Conservation (phyloP, 495 filamentous ascomycete species). For the Penicillium lividum region DNA sequence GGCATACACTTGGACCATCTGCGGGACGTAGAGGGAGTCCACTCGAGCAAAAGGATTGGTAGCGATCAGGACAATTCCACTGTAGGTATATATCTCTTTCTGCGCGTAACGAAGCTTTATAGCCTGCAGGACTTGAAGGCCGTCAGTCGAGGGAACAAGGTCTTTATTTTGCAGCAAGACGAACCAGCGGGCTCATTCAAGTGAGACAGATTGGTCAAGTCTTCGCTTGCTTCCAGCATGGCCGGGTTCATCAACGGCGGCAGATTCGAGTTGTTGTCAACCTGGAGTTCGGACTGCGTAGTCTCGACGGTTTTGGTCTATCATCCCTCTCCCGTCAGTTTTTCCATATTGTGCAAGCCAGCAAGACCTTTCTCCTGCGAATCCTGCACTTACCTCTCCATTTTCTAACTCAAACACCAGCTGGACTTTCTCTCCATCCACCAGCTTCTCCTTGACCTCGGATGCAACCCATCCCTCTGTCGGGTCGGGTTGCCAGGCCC, state of each 20-base stretch:
- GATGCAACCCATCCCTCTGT: constrained; percentile 97
- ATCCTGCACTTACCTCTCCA: constrained; percentile 72
- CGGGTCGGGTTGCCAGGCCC: constrained; percentile 96
- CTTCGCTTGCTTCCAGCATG: constrained; percentile 98
- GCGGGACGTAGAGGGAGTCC: constrained; percentile 96
- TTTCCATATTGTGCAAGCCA: not conserved
- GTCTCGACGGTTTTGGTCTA: constrained; percentile 82
- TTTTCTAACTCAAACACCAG: constrained; percentile 86
- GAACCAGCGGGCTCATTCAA: constrained; percentile 97
- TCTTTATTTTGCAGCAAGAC: constrained; percentile 15
- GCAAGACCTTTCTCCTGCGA: not conserved
- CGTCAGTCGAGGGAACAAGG: constrained; percentile 34
- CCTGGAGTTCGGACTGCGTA: constrained; percentile 73
- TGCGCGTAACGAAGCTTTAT: constrained; percentile 97
- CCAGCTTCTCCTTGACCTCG: constrained; percentile 83
- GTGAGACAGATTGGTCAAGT: constrained; percentile 96
- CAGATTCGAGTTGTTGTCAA: constrained; percentile 67
- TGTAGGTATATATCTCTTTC: constrained; percentile 99
- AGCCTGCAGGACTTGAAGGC: constrained; percentile 80
- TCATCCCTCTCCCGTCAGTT: constrained; percentile 25
- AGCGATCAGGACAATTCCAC: constrained; percentile 96
- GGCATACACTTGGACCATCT: constrained; percentile 99
- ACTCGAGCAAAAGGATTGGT: constrained; percentile 98
- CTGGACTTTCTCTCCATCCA: constrained; percentile 81
- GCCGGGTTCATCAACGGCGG: constrained; percentile 97